Evolutionary conservation across 805 yeast species (phyloP), one percentile per base, ranked within the genome.

Genomic region (Nematodospora valgi): DNA sequence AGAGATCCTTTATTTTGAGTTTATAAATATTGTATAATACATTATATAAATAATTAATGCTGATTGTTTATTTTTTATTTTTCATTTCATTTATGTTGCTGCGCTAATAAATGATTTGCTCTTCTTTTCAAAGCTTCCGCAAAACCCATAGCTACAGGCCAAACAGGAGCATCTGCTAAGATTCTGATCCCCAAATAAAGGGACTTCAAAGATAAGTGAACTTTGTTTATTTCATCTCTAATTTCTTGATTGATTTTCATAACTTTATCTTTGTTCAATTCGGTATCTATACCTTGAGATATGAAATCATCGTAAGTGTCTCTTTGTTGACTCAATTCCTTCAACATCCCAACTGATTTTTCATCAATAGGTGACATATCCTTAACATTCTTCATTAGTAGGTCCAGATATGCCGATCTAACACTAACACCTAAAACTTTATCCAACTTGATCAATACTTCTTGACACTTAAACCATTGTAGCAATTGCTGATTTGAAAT

Each of bases 101-200:
- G 10, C 4, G 10, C 16, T n/a, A 9, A 22, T 20, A 49, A 46
- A 37, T 45, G 45, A 20, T 44, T 44, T 2, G 58, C 58, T 49
- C 88, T 71, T 21, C 79, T 73, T 51, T 81, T 83, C 48, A 83
- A 64, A 2, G 87, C 88, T 52, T 83, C 91, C 0, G 91, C 91
- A 63, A 83, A 82, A 13, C 81, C 74, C 54, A 84, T 62, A 1
- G 88, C 85, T 33, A 83, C 72, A 0, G 93, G 93, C 94, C 94
- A 84, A 17, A 84, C 82, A 11, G 93, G 93, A 0, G 89, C 89
- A 63, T 84, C 93, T 4, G 88, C 87, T 34, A 84, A 64, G 20
- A 84, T 80, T 47, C 87, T 64, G 9, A 84, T 84, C 26, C 93
- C 94, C 24, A 84, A 58, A 37, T 81, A 79, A 26, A 84, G 58